Base-by-base conservation (phyloP, 768 basidiomycete genomes). In the button mushroom (Agaricus bisporus) region DNA sequence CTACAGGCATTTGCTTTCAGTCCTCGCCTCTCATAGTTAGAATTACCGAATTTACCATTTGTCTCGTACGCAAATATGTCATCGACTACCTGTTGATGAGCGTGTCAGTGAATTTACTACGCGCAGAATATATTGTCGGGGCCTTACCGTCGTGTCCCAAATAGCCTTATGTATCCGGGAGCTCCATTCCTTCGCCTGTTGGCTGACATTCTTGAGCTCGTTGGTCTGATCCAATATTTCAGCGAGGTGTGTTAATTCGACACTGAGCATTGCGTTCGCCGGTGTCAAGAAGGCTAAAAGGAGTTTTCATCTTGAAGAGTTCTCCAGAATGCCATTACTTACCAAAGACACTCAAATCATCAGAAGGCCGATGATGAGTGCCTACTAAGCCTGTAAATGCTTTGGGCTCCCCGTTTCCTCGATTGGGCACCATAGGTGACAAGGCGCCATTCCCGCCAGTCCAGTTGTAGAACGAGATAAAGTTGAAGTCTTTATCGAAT, bases 401-500 rank as follows among this genome's bases (percentile, higher is more conserved):
- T 61, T 85, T 88, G 0, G 85, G 88, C 63, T 90, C 88, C 5
- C 84, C 84, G 58, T 86, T 88, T 5, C 88, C 88, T 0, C 61
- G 67, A 63, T 91, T 90, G 44, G 73, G 68, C 1, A 90, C 86
- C 15, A 73, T 67, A 4, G 86, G 85, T 35, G 81, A 74, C 41
- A 88, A 73, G 14, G 84, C 71, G 11, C 85, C 84, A 48, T 73
- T 66, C 14, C 79, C 80, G 15, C 88, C 88, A 5, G 88, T 89
- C 88, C 88, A 91, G 62, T 87, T 88, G 64, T 87, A 91, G 65
- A 81, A 87, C 6, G 86, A 88, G 49, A 88, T 72, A 61, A 85
- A 81, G 64, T 86, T 83, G 70, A 82, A 89, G 67, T 86, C 64
- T 15, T 72, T 71, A 60, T 88, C 86, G 56, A 86, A 88, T 3